phyloP scores from a whole-genome alignment of 768 basidiomycete species.

The Artomyces pyxidatus region DNA sequence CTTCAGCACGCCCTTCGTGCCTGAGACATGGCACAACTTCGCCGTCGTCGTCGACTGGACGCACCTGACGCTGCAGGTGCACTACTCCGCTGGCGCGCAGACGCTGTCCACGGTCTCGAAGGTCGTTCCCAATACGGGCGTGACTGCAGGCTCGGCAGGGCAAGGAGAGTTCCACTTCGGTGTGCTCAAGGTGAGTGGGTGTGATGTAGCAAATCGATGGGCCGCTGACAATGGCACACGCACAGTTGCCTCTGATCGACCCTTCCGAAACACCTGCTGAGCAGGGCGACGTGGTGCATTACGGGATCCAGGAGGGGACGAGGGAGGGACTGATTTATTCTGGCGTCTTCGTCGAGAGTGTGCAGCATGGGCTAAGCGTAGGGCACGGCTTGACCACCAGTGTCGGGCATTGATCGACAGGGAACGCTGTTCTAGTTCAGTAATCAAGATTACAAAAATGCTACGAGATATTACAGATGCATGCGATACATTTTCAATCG shows the following conservation, averaged over 20 bases:
- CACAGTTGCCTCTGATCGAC: conserved; percentile 46
- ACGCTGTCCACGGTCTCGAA: conserved; percentile 36
- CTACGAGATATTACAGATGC: too few relatives aligned
- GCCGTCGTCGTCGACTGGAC: conserved; percentile 52
- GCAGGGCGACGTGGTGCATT: conserved; percentile 48
- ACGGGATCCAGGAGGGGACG: conserved; percentile 51
- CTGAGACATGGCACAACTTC: conserved; percentile 50
- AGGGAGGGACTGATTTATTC: conserved; percentile 49
- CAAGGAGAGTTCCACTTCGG: conserved; percentile 58
- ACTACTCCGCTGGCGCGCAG: conserved; percentile 37
- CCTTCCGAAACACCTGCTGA: conserved; percentile 35
- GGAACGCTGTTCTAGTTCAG: too few relatives aligned
- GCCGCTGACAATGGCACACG: too few relatives aligned
- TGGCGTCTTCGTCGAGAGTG: conserved; percentile 46
- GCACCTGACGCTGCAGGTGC: conserved; percentile 37
- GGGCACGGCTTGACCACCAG: too few relatives aligned
- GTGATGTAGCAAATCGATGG: too few relatives aligned
- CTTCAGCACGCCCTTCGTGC: conserved; percentile 39
- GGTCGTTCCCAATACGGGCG: conserved; percentile 33
- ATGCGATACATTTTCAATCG: too few relatives aligned
- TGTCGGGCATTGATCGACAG: too few relatives aligned
- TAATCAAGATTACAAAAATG: too few relatives aligned
- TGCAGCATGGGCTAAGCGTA: not conserved
- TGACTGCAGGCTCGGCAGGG: conserved; percentile 32
- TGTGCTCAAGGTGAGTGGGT: conserved; percentile 40